Evolutionary conservation across 169 alveolate species (phyloP).

Genomic region (Plasmodium relictum): DNA sequence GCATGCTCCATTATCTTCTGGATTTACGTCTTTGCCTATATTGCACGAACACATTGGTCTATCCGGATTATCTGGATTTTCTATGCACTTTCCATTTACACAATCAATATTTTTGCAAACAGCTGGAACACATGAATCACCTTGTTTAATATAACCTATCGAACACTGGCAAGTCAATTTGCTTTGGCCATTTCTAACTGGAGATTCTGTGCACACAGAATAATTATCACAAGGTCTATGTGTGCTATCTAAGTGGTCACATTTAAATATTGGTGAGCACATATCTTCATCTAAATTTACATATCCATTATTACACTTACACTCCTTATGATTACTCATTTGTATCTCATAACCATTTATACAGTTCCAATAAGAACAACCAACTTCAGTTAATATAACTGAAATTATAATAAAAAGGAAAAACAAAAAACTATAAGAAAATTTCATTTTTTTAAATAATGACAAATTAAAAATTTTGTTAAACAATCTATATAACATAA

Average conservation of each 20-base stretch:
- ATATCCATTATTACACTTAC: slow-evolving; percentile 28
- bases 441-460: slow-evolving; percentile 28
- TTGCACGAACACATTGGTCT: slow-evolving; percentile 16
- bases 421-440: slow-evolving; percentile 15
- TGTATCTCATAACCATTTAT: slow-evolving; percentile 40
- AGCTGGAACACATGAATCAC: neutral
- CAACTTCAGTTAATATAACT: slow-evolving; percentile 6
- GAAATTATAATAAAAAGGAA: slow-evolving; percentile 27
- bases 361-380: slow-evolving; percentile 26
- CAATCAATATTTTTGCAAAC: slow-evolving; percentile 6
- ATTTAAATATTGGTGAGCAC: slow-evolving; percentile 7
- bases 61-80: neutral
- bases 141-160: neutral
- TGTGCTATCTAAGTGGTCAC: slow-evolving; percentile 1
- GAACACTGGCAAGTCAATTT: neutral
- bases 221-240: slow-evolving; percentile 32
- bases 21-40: slow-evolving; percentile 11
- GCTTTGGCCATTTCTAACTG: neutral
- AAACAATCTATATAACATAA: neutral
- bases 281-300: slow-evolving; percentile 9
- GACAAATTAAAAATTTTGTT: neutral
- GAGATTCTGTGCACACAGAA: slow-evolving; percentile 2
- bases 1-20: slow-evolving; percentile 14
- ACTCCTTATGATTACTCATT: slow-evolving; percentile 47
- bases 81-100: slow-evolving; percentile 37